A percentile compares a stretch with the other conserved stretches of the same genome.
Evolutionary conservation across 441 rosid genomes (phyloP).

Genomic region (Eutrema salsugineum): DNA sequence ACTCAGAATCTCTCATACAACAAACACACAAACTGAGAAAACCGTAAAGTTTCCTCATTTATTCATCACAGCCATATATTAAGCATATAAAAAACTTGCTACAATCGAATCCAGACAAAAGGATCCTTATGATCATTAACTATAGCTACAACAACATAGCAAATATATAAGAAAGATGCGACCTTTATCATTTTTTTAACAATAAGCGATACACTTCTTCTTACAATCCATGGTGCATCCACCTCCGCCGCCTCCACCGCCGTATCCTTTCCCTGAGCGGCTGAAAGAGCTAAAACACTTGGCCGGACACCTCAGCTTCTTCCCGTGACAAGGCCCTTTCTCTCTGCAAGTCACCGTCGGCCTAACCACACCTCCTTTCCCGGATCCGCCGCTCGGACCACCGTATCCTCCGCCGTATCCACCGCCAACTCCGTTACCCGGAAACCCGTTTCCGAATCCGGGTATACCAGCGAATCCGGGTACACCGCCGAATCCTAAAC

Average conservation of each 20-base stretch:
- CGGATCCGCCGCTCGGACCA: constrained; percentile 71
- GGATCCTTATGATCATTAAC: constrained; percentile 19
- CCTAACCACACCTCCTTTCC: constrained; percentile 59
- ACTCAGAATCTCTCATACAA: not conserved
- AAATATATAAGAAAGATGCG: constrained; percentile 14
- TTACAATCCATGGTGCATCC: constrained; percentile 94
- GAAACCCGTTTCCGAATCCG: constrained; percentile 56
- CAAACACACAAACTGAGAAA: constrained; percentile 5
- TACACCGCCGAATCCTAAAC: constrained; percentile 44
- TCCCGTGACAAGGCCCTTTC: constrained; percentile 75
- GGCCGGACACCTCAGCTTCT: constrained; percentile 86
- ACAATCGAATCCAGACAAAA: constrained; percentile 3
- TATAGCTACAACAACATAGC: constrained; percentile 5
- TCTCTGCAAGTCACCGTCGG: constrained; percentile 69
- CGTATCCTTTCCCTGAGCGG: constrained; percentile 84
- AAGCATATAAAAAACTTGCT: not conserved
- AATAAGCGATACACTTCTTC: constrained; percentile 87
- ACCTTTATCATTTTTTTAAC: constrained; percentile 29
- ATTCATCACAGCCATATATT: constrained; percentile 19
- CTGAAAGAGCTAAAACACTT: constrained; percentile 85
- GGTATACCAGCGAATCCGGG: constrained; percentile 50
- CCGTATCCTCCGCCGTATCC: constrained; percentile 84
- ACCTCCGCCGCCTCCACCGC: constrained; percentile 90
- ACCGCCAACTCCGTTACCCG: constrained; percentile 39
- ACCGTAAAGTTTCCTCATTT: constrained; percentile 22